Base-by-base conservation (phyloP, 2,329 filamentous ascomycete genomes). In the Ceratocystis ficicola region DNA sequence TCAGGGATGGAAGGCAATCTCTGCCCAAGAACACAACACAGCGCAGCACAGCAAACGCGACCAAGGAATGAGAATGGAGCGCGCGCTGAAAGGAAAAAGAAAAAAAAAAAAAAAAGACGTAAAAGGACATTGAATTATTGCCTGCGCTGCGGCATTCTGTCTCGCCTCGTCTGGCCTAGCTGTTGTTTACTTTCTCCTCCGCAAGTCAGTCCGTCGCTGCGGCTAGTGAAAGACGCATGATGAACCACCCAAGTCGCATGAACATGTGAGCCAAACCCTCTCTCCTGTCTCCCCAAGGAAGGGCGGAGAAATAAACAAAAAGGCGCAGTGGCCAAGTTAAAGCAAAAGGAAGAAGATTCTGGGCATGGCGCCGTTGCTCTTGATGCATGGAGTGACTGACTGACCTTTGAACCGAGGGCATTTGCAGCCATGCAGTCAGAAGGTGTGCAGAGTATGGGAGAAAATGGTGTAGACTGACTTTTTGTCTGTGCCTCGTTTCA, bases 401-500 rank as follows among this genome's bases (percentile, higher is more conserved):
- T 50, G 52, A 28, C 2, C 5, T 32, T 25, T 32, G 52, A 15
- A n/a, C 25, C 17, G 25, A 41, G 36, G 15, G 52, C 28, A 1
- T 22, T n/a, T 59, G 28, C n/a, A 17, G 7, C 7, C 5, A 25
- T 25, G 12, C 4, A 22, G 7, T 25, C 20, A 52, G 28, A 25
- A 12, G 25, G 20, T 30, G 20, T 30, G 32, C 32, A 12, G 8
- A 10, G 32, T 10, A 36, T 41, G 32, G 32, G 32, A 36, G 8
- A 36, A 36, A 7, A 8, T 36, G 10, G 8, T 36, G 36, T 41
- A 41, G 10, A 41, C 36, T 41, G 36, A 41, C 17, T 32, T 12
- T 30, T 32, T 32, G 28, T 59, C 28, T 32, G 52, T 59, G 52
- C 28, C 52, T 59, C 52, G 52, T 59, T 59, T 59, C 52, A 59